Conservation (phyloP, 225 moss, liverwort and hornwort species). For the Ulota crispa region DNA sequence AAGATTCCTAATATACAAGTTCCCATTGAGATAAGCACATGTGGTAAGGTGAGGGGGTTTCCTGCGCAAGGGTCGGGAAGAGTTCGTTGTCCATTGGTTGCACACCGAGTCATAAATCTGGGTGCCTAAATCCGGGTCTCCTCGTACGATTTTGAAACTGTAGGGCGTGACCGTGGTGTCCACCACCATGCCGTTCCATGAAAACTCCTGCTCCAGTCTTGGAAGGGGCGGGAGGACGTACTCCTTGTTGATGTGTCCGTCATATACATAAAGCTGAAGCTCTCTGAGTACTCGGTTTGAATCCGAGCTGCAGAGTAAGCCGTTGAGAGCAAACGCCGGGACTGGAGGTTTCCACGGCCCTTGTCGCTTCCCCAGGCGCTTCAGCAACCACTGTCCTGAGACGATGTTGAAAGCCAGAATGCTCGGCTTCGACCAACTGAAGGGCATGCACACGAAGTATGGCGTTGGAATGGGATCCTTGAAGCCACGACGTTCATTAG, state of each 20-base stretch:
- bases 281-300: background rate
- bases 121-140: slow-evolving; percentile 30
- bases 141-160: slow-evolving; percentile 37
- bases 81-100: slow-evolving; percentile 12
- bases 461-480: slow-evolving; percentile 40
- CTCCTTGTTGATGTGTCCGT: slow-evolving; percentile 30
- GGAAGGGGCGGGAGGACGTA: slow-evolving; percentile 37
- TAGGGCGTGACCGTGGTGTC: slow-evolving; percentile 24
- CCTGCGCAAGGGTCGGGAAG: slow-evolving; percentile 22
- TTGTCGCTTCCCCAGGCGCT: slow-evolving; percentile 20
- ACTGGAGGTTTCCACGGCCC: slow-evolving; percentile 27
- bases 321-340: slow-evolving; percentile 34
- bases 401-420: slow-evolving; percentile 30
- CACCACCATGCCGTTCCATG: slow-evolving; percentile 49
- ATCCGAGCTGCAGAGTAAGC: slow-evolving; percentile 38
- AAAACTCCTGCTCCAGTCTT: slow-evolving; percentile 20
- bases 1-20: slow-evolving; percentile 24
- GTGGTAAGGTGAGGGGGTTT: slow-evolving; percentile 34
- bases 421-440: slow-evolving; percentile 33
- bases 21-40: slow-evolving; percentile 27
- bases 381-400: slow-evolving; percentile 34
- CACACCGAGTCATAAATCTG: slow-evolving; percentile 29
- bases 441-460: slow-evolving; percentile 44
- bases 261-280: slow-evolving; percentile 34
- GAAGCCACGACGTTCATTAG: slow-evolving; percentile 30